Evolutionary conservation across 352 stramenopile species (phyloP), one percentile per base, ranked within the genome.

Genomic region (Pythium oligandrum): DNA sequence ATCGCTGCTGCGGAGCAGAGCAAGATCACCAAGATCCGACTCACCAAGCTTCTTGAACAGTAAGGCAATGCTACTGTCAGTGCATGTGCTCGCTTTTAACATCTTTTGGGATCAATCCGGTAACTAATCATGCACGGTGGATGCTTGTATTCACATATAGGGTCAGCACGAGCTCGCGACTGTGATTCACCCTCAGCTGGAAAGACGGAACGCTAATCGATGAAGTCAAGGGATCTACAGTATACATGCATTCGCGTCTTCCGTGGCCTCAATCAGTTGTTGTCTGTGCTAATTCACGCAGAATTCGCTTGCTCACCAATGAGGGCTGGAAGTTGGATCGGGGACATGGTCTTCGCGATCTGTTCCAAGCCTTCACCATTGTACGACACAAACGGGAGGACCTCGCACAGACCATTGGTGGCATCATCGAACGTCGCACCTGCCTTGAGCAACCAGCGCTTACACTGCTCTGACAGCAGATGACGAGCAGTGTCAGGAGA

Each of bases 351-450:
- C 10, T 53, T 60, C 5, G 65, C 70, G 30, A 76, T 50, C 31
- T 59, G 48, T 26, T 88, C 70, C 6, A 94, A 66, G 7, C 81
- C 83, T 59, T 96, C 87, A 42, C 88, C 86, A 32, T 73, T 73
- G 68, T 95, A 93, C 17, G 87, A 96, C 6, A 96, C 46, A 7
- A 85, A 60, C 35, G 88, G 82, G n/a, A 73, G 63, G 48, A 96
- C 61, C 64, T 97, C 90, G 49, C 73, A 77, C n/a, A 75, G 58
- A 3, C 64, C 66, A 40, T 71, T 71, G 10, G 38, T 66, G 11
- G 32, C 60, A 6, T 71, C 51, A 4, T 57, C 55, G 42, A 80
- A 71, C n/a, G 47, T 68, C 5, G 67, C 83, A 7, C 78, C 82
- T 37, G 72, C 70, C 34, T 64, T 34, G 8, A 61, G 12, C 31